phyloP scores from a whole-genome alignment of 2,329 filamentous ascomycete genomes.

The Fonsecaea monophora region DNA sequence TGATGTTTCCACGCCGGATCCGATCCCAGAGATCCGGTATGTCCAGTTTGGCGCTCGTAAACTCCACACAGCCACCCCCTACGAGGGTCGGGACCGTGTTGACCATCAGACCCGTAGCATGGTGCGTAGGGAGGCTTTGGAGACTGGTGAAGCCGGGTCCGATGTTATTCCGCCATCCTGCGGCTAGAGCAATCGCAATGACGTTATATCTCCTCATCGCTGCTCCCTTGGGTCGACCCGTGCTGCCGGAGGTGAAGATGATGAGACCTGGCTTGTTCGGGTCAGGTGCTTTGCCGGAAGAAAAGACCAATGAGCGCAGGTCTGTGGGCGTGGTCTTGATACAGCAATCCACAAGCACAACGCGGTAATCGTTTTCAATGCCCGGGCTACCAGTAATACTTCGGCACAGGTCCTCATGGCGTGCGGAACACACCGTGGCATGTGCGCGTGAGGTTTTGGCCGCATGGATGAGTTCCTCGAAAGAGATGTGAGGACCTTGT shows the following conservation, averaged over 20 bases:
- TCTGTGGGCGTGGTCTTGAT: background rate
- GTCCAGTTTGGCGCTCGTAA: slow-evolving; percentile 48
- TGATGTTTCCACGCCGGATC: slow-evolving; percentile 43
- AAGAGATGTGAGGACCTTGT: slow-evolving; percentile 7
- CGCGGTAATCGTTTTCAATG: background rate
- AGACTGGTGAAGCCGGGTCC: slow-evolving; percentile 44
- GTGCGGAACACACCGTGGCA: background rate
- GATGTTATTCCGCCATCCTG: slow-evolving; percentile 41
- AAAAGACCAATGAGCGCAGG: slow-evolving; percentile 13
- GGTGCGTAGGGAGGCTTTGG: slow-evolving; percentile 45
- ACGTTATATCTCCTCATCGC: slow-evolving; percentile 46
- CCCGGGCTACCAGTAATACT: background rate
- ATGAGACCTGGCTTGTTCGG: slow-evolving; percentile 55
- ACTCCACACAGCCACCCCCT: slow-evolving; percentile 50
- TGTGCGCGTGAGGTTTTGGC: background rate
- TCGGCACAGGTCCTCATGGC: background rate
- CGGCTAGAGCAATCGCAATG: slow-evolving; percentile 30
- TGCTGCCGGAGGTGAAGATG: slow-evolving; percentile 66
- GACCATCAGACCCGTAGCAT: slow-evolving; percentile 38
- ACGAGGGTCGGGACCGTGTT: slow-evolving; percentile 46
- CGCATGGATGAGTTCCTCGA: slow-evolving; percentile 1
- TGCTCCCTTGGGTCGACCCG: slow-evolving; percentile 65
- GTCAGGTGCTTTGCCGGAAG: slow-evolving; percentile 27
- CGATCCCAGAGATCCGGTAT: slow-evolving; percentile 47
- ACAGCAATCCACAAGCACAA: background rate